Percentiles rank a stretch among this genome's conserved stretches.
These are phyloP conservation scores for Thelonectria discophora DNA, from an alignment of 2,329 filamentous ascomycete species.

Conservation along the genomic window DNA sequence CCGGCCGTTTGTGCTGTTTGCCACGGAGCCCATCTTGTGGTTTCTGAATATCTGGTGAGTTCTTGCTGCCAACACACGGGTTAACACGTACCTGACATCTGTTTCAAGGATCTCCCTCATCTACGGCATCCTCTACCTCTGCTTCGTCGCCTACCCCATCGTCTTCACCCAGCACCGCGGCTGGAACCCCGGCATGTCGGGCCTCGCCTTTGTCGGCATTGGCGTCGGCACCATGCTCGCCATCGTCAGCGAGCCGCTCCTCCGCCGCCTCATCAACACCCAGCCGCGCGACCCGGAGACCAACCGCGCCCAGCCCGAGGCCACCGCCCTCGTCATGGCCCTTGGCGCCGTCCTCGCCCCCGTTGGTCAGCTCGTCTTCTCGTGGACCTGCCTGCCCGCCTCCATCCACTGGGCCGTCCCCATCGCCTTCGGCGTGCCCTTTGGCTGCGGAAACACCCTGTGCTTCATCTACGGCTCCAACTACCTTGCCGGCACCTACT, in stretches of 20 bases:
- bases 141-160: constrained; percentile 90
- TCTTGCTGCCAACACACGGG: not conserved
- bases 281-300: constrained; percentile 80
- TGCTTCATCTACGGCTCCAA: constrained; percentile 86
- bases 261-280: constrained; percentile 79
- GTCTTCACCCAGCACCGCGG: constrained; percentile 79
- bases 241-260: constrained; percentile 73
- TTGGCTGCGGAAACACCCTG: constrained; percentile 78
- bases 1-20: constrained; percentile 78
- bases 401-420: constrained; percentile 85
- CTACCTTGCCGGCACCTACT: constrained; percentile 81
- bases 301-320: constrained; percentile 77
- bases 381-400: constrained; percentile 83
- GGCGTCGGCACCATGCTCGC: constrained; percentile 70
- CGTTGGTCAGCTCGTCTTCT: constrained; percentile 83
- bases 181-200: constrained; percentile 77
- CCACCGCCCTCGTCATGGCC: constrained; percentile 81
- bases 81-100: not conserved
- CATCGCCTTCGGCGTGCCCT: constrained; percentile 80
- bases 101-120: constrained; percentile 75
- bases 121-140: constrained; percentile 88
- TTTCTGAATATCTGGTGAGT: constrained; percentile 72
- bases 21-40: constrained; percentile 83
- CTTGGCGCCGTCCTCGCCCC: constrained; percentile 79
- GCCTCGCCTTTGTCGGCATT: constrained; percentile 80